Evolutionary conservation across 306 rosid species (phyloP).

Genomic region (Nissolia schottii): DNA sequence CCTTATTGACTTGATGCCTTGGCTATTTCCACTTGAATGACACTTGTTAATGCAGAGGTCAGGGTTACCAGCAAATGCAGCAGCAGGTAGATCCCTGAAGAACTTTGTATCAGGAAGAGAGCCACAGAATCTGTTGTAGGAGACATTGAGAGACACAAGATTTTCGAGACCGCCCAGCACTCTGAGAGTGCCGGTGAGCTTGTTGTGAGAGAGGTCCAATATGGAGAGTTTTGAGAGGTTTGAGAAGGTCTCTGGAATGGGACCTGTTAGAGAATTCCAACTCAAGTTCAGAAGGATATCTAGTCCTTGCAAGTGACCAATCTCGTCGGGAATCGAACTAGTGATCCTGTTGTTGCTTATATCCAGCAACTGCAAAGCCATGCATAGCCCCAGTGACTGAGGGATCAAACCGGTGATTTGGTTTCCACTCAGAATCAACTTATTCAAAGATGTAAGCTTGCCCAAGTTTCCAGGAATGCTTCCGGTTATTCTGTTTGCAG

Average conservation of each 20-base stretch:
- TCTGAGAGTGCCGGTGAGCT: constrained; percentile 59
- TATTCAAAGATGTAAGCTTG: constrained; percentile 62
- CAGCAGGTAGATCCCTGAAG: constrained; percentile 62
- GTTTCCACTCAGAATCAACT: constrained; percentile 65
- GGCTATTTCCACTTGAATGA: constrained; percentile 24
- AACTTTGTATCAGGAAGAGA: constrained; percentile 72
- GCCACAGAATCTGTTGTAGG: constrained; percentile 77
- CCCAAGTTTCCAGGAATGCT: constrained; percentile 62
- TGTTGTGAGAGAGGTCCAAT: constrained; percentile 85
- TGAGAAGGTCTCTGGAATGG: constrained; percentile 73
- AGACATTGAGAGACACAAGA: constrained; percentile 79
- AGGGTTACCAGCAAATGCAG: constrained; percentile 64
- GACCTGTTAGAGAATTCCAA: constrained; percentile 70
- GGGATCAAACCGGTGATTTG: constrained; percentile 63
- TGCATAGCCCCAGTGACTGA: constrained; percentile 61
- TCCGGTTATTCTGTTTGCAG: constrained; percentile 59
- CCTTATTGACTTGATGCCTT: constrained; percentile 43
- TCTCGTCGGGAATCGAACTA: constrained; percentile 68
- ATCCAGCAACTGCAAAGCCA: constrained; percentile 80
- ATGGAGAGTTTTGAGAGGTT: constrained; percentile 83
- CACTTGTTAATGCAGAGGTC: constrained; percentile 67
- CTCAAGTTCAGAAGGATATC: constrained; percentile 89
- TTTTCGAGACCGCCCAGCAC: constrained; percentile 62
- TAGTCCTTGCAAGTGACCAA: constrained; percentile 70
- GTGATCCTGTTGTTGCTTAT: constrained; percentile 66